Evolutionary conservation across 352 stramenopile species (phyloP), one percentile per base, ranked within the genome.

Genomic region (Phytopythium sindhum): DNA sequence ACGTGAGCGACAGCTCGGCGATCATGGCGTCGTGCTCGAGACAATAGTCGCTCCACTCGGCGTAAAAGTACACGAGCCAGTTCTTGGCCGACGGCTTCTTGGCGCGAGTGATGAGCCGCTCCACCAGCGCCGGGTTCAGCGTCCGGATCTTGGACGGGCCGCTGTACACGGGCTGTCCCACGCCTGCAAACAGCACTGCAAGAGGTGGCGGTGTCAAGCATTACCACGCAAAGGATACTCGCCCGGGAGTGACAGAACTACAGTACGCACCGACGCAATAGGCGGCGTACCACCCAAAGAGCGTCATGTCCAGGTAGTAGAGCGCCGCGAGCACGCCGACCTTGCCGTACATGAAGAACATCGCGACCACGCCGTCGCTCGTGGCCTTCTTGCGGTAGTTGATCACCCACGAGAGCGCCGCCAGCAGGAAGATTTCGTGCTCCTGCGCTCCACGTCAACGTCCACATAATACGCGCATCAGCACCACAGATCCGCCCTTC

Each of bases 311-410:
- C 37, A 93, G 67, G 61, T 91, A 87, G 68, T 88, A 93, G 52
- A 84, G 75, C 56, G 73, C 73, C 1, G 78, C 81, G 14, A 85
- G 60, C n/a, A 91, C 64, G 33, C 70, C 81, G 26, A 79, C 58
- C 56, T 93, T 93, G 69, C 70, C 71, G 64, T 90, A 90, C 64
- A 88, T 69, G 65, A 90, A 88, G 57, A 89, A 74, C 57, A 88
- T 74, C n/a, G 81, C 65, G 41, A 91, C 52, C 60, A 86, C 72
- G 29, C 80, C 84, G 31, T 93, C 84, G 17, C 72, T 59, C 35
- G 84, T 91, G 55, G 84, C 77, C 62, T 89, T 88, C 72, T 91
- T 93, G 64, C 81, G 84, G 66, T 87, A 90, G 68, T 91, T 93
- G 23, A 93, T 66, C 44, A 79, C 54, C 59, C 78, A 84, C 28